Conservation (phyloP, 768 basidiomycete genomes). For the Auricularia cornea region DNA sequence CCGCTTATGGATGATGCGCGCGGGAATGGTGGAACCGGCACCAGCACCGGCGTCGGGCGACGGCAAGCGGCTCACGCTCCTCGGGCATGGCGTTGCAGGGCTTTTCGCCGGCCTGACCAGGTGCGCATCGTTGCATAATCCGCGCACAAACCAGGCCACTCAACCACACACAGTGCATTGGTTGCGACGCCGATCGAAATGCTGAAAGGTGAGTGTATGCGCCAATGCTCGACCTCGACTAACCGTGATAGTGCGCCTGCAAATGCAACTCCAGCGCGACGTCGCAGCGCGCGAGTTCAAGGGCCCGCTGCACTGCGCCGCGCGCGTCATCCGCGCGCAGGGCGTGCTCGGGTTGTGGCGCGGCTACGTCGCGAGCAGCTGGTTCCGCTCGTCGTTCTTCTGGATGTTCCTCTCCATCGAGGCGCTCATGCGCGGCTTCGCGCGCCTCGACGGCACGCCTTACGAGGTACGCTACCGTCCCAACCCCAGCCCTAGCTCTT, state of each 20-base stretch:
- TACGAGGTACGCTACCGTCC: slow-evolving; percentile 52
- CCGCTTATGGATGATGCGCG: slow-evolving; percentile 46
- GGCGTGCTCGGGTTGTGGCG: slow-evolving; percentile 65
- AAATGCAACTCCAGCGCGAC: slow-evolving; percentile 51
- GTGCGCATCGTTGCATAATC: slow-evolving; percentile 29
- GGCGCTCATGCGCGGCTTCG: slow-evolving; percentile 56
- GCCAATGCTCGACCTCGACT: slow-evolving; percentile 3
- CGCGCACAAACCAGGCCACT: too few species aligned
- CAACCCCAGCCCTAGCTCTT: too few species aligned
- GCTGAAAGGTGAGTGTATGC: slow-evolving; percentile 48
- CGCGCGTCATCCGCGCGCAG: slow-evolving; percentile 52
- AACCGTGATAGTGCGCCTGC: slow-evolving; percentile 50
- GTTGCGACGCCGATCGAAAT: slow-evolving; percentile 73
- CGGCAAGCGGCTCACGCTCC: slow-evolving; percentile 44
- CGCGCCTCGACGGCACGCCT: slow-evolving; percentile 45
- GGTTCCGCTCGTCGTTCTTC: slow-evolving; percentile 67
- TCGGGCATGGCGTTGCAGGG: slow-evolving; percentile 60
- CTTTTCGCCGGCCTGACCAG: slow-evolving; percentile 64
- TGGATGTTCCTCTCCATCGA: slow-evolving; percentile 74
- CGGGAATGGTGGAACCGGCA: slow-evolving; percentile 41
- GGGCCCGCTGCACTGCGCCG: slow-evolving; percentile 57
- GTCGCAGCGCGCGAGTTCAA: slow-evolving; percentile 48
- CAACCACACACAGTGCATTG: slow-evolving; percentile 56
- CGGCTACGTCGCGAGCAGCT: slow-evolving; percentile 64
- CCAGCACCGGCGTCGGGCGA: slow-evolving; percentile 31